Evolutionary conservation across 176 grass and related monocot species (phyloP).

Genomic region (Aegilops sharonensis): DNA sequence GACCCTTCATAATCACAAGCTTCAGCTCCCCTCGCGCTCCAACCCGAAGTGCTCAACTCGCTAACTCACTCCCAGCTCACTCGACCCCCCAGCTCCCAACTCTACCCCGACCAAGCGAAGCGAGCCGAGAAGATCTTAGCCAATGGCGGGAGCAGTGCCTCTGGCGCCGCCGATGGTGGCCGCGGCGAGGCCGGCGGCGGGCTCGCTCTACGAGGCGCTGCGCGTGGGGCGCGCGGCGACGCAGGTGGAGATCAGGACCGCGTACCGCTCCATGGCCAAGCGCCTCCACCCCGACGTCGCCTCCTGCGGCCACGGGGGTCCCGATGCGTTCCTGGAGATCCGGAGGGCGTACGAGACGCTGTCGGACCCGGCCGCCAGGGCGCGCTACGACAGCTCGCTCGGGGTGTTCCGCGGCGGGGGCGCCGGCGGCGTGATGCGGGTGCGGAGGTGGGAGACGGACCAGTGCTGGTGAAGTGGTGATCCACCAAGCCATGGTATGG

Average conservation of each 20-base stretch:
- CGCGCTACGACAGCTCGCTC: constrained; percentile 53
- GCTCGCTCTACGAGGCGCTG: constrained; percentile 50
- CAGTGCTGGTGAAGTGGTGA: constrained; percentile 57
- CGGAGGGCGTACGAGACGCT: constrained; percentile 64
- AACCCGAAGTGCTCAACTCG: background rate
- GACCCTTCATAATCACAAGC: background rate
- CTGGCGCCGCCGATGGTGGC: background rate
- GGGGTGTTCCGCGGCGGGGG: background rate
- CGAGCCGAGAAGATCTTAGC: background rate
- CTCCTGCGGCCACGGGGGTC: background rate
- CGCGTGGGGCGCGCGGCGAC: constrained; percentile 52
- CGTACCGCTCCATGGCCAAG: constrained; percentile 71
- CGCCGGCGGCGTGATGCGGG: background rate
- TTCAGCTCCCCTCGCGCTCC: background rate
- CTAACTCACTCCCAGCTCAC: background rate
- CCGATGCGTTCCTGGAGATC: constrained; percentile 56
- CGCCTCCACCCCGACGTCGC: constrained; percentile 60
- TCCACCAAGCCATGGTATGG: no score
- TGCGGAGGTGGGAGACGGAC: constrained; percentile 65
- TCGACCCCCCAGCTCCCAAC: background rate
- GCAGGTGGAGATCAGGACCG: constrained; percentile 58
- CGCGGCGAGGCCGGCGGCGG: background rate
- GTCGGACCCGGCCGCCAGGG: constrained; percentile 47
- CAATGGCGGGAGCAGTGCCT: constrained; percentile 23
- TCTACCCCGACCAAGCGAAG: background rate